Percentiles rank a stretch among this genome's conserved stretches.
These are phyloP conservation scores for Litsea cubeba DNA, from an alignment of 164 flowering plant species.

Conservation along the genomic window DNA sequence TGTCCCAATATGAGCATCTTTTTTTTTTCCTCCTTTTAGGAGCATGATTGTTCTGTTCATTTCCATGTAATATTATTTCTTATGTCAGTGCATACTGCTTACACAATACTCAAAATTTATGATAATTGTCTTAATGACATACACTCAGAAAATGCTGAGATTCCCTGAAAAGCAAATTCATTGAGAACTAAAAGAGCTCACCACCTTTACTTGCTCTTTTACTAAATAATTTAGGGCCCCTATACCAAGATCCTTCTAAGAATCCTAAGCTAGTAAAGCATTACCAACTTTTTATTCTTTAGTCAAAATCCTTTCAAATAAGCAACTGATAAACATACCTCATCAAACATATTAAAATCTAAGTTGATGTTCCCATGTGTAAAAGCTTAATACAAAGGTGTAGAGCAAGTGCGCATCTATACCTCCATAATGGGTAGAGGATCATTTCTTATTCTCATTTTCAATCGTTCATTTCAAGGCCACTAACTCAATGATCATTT, in stretches of 20 bases:
- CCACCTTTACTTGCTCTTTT: not conserved
- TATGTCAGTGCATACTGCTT: not conserved
- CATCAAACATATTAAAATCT: not conserved
- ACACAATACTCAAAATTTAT: not conserved
- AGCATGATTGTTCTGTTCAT: constrained; percentile 8
- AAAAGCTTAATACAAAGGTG: not conserved
- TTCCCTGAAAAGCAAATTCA: not conserved
- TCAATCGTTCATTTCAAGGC: not conserved
- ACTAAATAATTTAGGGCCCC: not conserved
- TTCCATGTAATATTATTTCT: not conserved
- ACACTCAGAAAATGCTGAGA: not conserved
- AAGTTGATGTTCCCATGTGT: not conserved
- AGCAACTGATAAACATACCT: not conserved
- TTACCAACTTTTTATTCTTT: not conserved
- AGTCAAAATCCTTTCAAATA: not conserved
- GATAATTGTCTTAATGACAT: not conserved
- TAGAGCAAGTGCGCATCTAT: too few species aligned
- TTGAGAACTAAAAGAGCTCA: not conserved
- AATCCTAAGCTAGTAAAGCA: not conserved
- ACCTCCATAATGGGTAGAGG: too few species aligned
- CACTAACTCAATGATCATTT: too few species aligned
- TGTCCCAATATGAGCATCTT: constrained; percentile 4
- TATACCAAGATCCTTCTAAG: not conserved
- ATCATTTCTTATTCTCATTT: too few species aligned
- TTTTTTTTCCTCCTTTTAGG: not conserved